Percentiles rank a stretch among this genome's conserved stretches.
phyloP scores from a whole-genome alignment of 2,329 filamentous ascomycete genomes.

The Plenodomus lindquistii region DNA sequence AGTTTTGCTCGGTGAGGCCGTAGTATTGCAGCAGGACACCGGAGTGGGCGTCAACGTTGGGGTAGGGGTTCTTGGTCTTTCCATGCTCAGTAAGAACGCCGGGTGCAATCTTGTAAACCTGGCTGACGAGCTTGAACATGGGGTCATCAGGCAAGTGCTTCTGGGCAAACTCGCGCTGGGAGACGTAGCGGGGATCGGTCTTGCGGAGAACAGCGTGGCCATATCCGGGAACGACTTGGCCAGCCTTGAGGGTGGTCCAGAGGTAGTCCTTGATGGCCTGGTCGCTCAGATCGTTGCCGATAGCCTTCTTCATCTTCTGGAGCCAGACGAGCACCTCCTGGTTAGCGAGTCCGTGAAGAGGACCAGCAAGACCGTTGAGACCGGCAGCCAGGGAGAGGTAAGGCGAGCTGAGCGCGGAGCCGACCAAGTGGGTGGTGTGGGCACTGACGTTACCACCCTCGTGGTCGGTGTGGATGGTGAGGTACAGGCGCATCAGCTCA shows the following conservation, averaged over 20 bases:
- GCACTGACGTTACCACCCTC: constrained; percentile 99
- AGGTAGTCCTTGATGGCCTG: constrained; percentile 98
- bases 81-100: constrained; percentile 98
- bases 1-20: constrained; percentile 97
- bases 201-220: constrained; percentile 99
- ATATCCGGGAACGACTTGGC: constrained; percentile 96
- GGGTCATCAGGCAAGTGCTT: constrained; percentile 94
- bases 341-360: constrained; percentile 98
- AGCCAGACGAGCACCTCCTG: constrained; percentile 99
- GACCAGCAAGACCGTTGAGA: constrained; percentile 96
- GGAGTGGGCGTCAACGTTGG: constrained; percentile 98
- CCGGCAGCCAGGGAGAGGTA: constrained; percentile 96
- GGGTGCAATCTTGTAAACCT: constrained; percentile 99
- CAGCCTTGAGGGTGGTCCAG: constrained; percentile 93
- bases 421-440: constrained; percentile 98
- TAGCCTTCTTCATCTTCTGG: constrained; percentile 93
- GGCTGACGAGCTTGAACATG: constrained; percentile 99
- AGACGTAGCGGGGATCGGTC: constrained; percentile 98
- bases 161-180: constrained; percentile 95
- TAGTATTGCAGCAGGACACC: constrained; percentile 99
- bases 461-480: constrained; percentile 99
- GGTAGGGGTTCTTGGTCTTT: constrained; percentile 99
- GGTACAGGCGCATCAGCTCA: constrained; percentile 97
- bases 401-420: constrained; percentile 92
- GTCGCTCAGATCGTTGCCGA: constrained; percentile 95